Evolutionary conservation across 176 grass and related monocot genomes (phyloP).

Genomic region (Lolium multiflorum): DNA sequence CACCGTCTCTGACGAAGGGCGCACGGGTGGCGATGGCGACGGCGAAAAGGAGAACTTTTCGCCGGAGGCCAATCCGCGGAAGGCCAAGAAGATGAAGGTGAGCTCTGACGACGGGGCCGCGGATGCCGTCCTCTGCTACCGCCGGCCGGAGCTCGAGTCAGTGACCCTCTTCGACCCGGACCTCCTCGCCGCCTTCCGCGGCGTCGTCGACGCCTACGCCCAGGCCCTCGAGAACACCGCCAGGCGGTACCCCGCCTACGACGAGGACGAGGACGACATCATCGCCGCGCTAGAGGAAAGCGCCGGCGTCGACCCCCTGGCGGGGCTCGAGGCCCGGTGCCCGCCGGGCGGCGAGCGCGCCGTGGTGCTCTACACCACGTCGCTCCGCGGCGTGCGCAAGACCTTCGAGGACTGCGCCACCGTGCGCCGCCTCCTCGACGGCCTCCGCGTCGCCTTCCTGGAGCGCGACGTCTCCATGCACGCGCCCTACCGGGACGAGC

Average conservation of each 20-base stretch:
- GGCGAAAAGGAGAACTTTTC: slow-evolving; percentile 68
- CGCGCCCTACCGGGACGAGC: slow-evolving; percentile 72
- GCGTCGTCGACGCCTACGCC: slow-evolving; percentile 67
- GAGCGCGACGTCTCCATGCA: slow-evolving; percentile 90
- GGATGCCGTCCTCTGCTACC: slow-evolving; percentile 19
- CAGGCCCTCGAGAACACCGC: slow-evolving; percentile 36
- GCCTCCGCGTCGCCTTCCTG: slow-evolving; percentile 62
- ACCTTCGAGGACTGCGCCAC: slow-evolving; percentile 85
- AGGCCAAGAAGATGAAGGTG: slow-evolving; percentile 46
- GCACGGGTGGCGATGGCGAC: not conserved
- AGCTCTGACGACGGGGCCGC: not conserved
- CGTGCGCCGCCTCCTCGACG: slow-evolving; percentile 66
- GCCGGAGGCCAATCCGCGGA: slow-evolving; percentile 48
- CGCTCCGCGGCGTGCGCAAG: slow-evolving; percentile 71
- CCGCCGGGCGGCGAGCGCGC: slow-evolving; percentile 62
- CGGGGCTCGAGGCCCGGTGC: slow-evolving; percentile 54
- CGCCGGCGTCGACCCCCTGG: slow-evolving; percentile 45
- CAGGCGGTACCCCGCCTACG: slow-evolving; percentile 12
- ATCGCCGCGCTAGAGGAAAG: slow-evolving; percentile 6
- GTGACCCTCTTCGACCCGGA: slow-evolving; percentile 85
- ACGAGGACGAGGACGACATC: not conserved
- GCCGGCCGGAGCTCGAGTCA: slow-evolving; percentile 70
- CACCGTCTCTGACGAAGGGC: not conserved
- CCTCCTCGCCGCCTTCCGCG: slow-evolving; percentile 81
- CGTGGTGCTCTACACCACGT: slow-evolving; percentile 78